These are phyloP conservation scores for Trichoderma pleuroti DNA, from an alignment of 2,329 filamentous ascomycete genomes.

Conservation along the genomic window DNA sequence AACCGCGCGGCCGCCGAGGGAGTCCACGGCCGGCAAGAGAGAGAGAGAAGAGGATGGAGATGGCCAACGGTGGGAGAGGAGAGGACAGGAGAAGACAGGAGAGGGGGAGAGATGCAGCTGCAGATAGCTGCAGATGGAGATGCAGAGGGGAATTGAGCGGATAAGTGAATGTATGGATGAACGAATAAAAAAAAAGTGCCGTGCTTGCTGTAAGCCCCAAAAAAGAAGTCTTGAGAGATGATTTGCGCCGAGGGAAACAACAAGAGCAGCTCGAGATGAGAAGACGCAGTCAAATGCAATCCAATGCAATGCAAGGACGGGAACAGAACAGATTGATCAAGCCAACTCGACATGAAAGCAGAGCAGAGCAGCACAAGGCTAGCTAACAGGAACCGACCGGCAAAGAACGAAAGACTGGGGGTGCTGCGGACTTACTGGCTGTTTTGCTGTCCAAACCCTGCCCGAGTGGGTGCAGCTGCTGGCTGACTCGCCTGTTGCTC, in stretches of 20 bases:
- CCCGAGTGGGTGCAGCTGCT: conserved; percentile 16
- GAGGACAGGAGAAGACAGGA: not conserved
- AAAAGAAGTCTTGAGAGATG: not conserved
- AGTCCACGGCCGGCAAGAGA: conserved; percentile 5
- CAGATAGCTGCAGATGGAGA: not conserved
- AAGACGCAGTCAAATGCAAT: conserved; percentile 1
- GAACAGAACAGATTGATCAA: conserved; percentile 11
- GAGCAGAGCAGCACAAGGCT: not conserved
- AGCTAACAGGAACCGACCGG: conserved; percentile 10
- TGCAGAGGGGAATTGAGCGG: not conserved
- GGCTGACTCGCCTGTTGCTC: conserved; percentile 13
- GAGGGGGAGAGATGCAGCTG: conserved; percentile 1
- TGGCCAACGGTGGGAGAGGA: not conserved
- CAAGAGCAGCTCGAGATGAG: not conserved
- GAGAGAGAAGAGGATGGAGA: conserved; percentile 17
- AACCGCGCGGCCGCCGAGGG: conserved; percentile 12
- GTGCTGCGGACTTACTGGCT: conserved; percentile 16
- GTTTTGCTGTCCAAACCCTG: conserved; percentile 5
- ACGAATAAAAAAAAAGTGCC: not conserved
- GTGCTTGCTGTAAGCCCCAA: not conserved
- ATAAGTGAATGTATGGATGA: not conserved
- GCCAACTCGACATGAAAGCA: conserved; percentile 16
- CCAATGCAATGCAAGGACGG: not conserved
- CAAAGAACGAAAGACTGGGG: conserved; percentile 2
- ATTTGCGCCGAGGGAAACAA: not conserved